These are phyloP conservation scores for Thymus mandschuricus DNA, from an alignment of 257 asterid species.

Conservation along the genomic window DNA sequence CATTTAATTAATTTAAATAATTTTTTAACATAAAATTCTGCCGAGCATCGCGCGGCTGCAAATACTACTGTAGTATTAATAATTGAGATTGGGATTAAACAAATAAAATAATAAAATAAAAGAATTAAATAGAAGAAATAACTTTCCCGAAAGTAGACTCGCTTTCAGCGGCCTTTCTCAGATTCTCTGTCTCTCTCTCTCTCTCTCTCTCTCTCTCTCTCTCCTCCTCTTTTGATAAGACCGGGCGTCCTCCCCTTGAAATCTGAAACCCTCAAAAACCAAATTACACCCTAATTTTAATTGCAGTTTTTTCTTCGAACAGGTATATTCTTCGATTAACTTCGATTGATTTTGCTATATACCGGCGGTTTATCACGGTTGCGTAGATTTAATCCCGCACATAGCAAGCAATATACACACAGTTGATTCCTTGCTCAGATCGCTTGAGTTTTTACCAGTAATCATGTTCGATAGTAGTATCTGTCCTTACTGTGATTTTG, in stretches of 20 bases:
- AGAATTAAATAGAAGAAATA: neutral
- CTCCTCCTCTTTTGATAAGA: slow-evolving; percentile 34
- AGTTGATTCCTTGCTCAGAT: slow-evolving; percentile 30
- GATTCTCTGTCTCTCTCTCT: slow-evolving; percentile 33
- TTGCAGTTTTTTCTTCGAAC: slow-evolving; percentile 30
- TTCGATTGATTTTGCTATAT: neutral
- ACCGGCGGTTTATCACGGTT: neutral
- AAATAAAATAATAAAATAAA: neutral
- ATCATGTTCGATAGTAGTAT: slow-evolving; percentile 1
- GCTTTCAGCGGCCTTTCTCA: slow-evolving; percentile 51
- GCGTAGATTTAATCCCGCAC: slow-evolving; percentile 26
- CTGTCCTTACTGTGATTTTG: slow-evolving; percentile 21
- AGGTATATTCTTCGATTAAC: slow-evolving; percentile 28
- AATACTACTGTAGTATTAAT: neutral
- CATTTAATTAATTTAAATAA: too few relatives aligned
- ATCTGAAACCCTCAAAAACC: slow-evolving; percentile 35
- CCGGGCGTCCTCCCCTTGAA: slow-evolving; percentile 27
- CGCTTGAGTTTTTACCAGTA: slow-evolving; percentile 25
- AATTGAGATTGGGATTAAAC: slow-evolving; percentile 26
- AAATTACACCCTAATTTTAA: neutral
- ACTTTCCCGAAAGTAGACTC: slow-evolving; percentile 42
- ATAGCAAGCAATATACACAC: slow-evolving; percentile 1
- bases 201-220: neutral
- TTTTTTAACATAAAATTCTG: too few relatives aligned
- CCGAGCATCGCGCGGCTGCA: too few relatives aligned